Evolutionary conservation across 1,284 basidiomycete species (phyloP).

Genomic region (Apiotrichum gracile): DNA sequence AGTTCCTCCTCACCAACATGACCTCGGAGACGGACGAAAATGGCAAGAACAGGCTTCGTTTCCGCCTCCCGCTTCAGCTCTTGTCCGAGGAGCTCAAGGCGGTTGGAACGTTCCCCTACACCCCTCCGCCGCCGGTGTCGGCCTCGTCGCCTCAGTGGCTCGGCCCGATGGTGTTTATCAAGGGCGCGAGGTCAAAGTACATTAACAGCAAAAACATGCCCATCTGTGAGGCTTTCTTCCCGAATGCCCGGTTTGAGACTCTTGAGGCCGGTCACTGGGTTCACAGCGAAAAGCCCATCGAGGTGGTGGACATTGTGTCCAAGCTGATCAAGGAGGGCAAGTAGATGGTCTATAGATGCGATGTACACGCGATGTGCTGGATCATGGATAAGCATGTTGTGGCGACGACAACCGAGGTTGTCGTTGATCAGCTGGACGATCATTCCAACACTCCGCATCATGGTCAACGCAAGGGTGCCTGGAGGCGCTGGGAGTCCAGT

Average conservation of each 20-base stretch:
- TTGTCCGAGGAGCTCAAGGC: slow-evolving; percentile 47
- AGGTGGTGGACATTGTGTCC: slow-evolving; percentile 38
- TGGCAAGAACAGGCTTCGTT: slow-evolving; percentile 39
- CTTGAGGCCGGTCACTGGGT: slow-evolving; percentile 48
- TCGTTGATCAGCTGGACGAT: too few relatives aligned
- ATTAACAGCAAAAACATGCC: slow-evolving; percentile 53
- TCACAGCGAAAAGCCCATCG: slow-evolving; percentile 44
- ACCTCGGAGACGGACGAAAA: slow-evolving; percentile 21
- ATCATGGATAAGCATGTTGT: too few relatives aligned
- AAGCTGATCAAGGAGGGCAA: slow-evolving; percentile 28
- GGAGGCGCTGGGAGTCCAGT: too few relatives aligned
- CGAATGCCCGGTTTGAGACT: slow-evolving; percentile 45
- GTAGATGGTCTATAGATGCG: neutral
- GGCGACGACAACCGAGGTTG: too few relatives aligned
- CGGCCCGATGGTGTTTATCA: slow-evolving; percentile 53
- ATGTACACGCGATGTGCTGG: too few relatives aligned
- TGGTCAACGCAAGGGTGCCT: too few relatives aligned
- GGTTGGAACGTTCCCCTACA: slow-evolving; percentile 54
- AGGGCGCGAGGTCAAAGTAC: slow-evolving; percentile 52
- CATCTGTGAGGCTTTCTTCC: slow-evolving; percentile 50
- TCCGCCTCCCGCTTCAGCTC: slow-evolving; percentile 52
- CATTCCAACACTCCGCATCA: too few relatives aligned
- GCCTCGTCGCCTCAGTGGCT: slow-evolving; percentile 37
- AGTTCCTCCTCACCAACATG: slow-evolving; percentile 57
- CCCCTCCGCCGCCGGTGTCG: slow-evolving; percentile 27